phyloP scores from a whole-genome alignment of 2,329 filamentous ascomycete genomes.

The Sporothrix globosa region DNA sequence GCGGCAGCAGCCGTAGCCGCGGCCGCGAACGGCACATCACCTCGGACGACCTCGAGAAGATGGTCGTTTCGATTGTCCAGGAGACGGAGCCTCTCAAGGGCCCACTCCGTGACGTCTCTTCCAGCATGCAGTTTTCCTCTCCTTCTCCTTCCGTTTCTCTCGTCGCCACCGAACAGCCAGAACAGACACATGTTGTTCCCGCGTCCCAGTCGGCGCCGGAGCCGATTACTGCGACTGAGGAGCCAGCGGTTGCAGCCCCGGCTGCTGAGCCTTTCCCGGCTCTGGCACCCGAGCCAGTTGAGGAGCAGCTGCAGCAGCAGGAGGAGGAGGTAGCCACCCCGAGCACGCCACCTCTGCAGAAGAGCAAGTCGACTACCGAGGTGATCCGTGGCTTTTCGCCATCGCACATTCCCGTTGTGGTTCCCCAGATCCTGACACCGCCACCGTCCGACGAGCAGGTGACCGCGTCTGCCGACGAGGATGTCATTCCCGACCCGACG shows the following conservation, averaged over 20 bases:
- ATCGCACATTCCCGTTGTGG: constrained; percentile 60
- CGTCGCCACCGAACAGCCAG: neutral
- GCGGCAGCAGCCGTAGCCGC: constrained; percentile 69
- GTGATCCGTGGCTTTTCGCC: constrained; percentile 87
- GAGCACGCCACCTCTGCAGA: constrained; percentile 24
- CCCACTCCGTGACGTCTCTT: constrained; percentile 53
- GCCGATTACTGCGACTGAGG: neutral
- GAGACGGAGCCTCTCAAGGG: constrained; percentile 71
- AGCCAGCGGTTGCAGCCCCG: neutral
- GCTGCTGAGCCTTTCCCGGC: constrained; percentile 21
- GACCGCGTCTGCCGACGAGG: constrained; percentile 37
- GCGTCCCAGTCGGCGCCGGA: neutral
- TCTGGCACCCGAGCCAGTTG: neutral
- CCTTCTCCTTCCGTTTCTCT: neutral
- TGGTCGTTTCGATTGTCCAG: constrained; percentile 90
- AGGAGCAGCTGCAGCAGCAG: neutral
- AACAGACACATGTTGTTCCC: neutral
- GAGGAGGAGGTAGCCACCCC: neutral
- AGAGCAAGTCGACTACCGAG: constrained; percentile 50
- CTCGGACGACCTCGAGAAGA: constrained; percentile 89
- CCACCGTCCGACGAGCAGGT: constrained; percentile 1
- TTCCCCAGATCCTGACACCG: constrained; percentile 45
- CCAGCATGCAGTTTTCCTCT: constrained; percentile 31
- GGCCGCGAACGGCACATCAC: constrained; percentile 85
- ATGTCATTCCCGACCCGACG: constrained; percentile 62